Conservation (phyloP, 2,329 filamentous ascomycete species). For the Arthrobotrys iridis region DNA sequence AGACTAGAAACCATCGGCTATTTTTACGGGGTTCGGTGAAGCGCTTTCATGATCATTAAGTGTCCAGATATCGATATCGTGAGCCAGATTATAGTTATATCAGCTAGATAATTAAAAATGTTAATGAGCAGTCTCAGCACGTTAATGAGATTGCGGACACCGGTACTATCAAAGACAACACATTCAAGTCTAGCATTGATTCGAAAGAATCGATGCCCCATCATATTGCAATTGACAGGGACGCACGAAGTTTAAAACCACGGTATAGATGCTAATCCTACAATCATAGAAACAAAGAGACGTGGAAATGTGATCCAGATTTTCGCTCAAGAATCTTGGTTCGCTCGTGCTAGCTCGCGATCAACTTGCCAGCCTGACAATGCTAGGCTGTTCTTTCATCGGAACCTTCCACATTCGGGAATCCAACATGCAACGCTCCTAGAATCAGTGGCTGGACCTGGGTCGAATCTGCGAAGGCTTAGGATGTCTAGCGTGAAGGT, state of each 20-base stretch:
- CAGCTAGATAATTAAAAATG: too few species aligned
- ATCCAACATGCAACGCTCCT: background rate
- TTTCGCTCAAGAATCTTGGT: background rate
- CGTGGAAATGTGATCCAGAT: conserved; percentile 18
- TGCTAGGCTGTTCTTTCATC: conserved; percentile 10
- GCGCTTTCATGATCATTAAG: too few species aligned
- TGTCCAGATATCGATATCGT: background rate
- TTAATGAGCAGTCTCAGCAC: too few species aligned
- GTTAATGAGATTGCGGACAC: too few species aligned
- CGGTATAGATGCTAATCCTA: conserved; percentile 4
- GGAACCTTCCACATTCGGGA: conserved; percentile 36
- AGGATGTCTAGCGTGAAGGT: too few species aligned
- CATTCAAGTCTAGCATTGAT: background rate
- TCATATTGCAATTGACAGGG: too few species aligned
- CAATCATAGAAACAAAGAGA: background rate
- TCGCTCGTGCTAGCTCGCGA: background rate
- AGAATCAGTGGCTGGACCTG: conserved; percentile 4
- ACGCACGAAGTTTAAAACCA: conserved; percentile 3
- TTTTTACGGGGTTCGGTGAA: conserved; percentile 6
- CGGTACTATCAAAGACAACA: too few species aligned
- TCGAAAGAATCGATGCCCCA: too few species aligned
- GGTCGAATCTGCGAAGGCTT: background rate
- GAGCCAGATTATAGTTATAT: too few species aligned
- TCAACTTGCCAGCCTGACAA: conserved; percentile 48
- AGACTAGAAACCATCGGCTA: background rate